phyloP scores from a whole-genome alignment of 1,139 yeast species.

The Taphrina sp. region DNA sequence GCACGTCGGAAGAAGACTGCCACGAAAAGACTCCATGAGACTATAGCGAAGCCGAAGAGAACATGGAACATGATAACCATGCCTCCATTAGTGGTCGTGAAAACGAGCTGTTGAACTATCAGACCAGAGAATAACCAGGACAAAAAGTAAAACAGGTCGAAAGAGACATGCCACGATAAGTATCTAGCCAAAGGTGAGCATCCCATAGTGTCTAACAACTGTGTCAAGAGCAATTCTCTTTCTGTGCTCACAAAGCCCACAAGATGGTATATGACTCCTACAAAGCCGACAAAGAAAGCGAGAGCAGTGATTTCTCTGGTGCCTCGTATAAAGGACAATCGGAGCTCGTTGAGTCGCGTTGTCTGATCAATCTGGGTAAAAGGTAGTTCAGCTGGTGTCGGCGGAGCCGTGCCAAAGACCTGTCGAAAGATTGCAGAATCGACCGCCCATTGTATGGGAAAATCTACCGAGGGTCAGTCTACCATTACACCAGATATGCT shows the following conservation, averaged over 20 bases:
- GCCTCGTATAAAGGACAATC: conserved; percentile 41
- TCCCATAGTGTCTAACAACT: conserved; percentile 44
- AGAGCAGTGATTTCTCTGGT: conserved; percentile 44
- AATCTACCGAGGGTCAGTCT: conserved; percentile 36
- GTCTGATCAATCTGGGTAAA: conserved; percentile 42
- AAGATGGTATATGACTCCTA: conserved; percentile 46
- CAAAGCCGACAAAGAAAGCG: conserved; percentile 44
- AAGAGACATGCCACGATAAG: conserved; percentile 42
- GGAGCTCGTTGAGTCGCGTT: conserved; percentile 39
- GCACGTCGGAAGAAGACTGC: conserved; percentile 44
- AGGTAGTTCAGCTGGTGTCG: conserved; percentile 42
- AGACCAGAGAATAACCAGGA: conserved; percentile 45
- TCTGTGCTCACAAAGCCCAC: conserved; percentile 45
- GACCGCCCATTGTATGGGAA: conserved; percentile 47
- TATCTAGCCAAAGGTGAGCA: conserved; percentile 41
- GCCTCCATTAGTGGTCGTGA: conserved; percentile 41
- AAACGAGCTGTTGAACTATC: conserved; percentile 40
- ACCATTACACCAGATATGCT: neutral
- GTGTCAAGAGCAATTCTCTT: conserved; percentile 44
- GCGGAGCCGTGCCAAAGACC: conserved; percentile 38
- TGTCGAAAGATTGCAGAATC: conserved; percentile 42
- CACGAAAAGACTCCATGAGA: conserved; percentile 43
- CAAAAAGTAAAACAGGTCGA: conserved; percentile 42
- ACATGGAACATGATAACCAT: conserved; percentile 44
- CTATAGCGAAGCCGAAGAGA: conserved; percentile 43